Conservation (phyloP, 2,329 filamentous ascomycete species). For the Aureobasidium vineae region DNA sequence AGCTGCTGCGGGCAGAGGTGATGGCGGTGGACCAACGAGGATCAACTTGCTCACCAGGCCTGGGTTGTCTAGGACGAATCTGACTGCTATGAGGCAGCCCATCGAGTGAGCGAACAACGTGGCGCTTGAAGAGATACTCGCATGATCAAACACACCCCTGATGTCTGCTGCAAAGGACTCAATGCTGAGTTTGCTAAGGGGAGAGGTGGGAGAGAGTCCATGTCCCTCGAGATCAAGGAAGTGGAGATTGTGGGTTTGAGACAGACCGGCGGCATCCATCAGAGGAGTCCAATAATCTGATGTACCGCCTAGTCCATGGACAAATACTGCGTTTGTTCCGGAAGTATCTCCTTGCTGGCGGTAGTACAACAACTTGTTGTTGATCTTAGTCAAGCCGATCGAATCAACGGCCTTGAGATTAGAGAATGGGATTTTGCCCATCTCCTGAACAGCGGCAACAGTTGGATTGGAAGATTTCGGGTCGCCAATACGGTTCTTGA, state of each 20-base stretch:
- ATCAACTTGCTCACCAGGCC: slow-evolving; percentile 47
- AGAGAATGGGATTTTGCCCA: neutral
- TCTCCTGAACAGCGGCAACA: neutral
- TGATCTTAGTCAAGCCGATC: neutral
- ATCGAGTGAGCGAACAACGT: slow-evolving; percentile 54
- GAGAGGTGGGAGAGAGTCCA: slow-evolving; percentile 53
- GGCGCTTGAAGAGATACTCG: slow-evolving; percentile 28
- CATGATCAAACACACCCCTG: slow-evolving; percentile 31
- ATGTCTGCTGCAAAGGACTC: slow-evolving; percentile 48
- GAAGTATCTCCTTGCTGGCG: neutral
- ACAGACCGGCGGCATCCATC: slow-evolving; percentile 39
- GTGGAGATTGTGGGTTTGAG: slow-evolving; percentile 26
- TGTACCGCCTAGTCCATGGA: slow-evolving; percentile 57
- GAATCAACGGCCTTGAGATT: neutral
- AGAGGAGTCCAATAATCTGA: slow-evolving; percentile 50
- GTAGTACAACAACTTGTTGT: slow-evolving; percentile 14
- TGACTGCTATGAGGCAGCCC: slow-evolving; percentile 51
- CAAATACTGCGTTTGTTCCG: slow-evolving; percentile 45
- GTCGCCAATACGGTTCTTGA: slow-evolving; percentile 45
- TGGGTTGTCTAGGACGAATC: slow-evolving; percentile 45
- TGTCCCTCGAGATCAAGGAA: slow-evolving; percentile 57
- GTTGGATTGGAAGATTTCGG: slow-evolving; percentile 34
- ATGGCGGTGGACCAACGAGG: slow-evolving; percentile 50
- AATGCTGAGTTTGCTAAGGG: slow-evolving; percentile 46
- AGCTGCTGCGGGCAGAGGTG: slow-evolving; percentile 45